phyloP scores from a whole-genome alignment of 1,139 yeast species.

The Pichia terricola region DNA sequence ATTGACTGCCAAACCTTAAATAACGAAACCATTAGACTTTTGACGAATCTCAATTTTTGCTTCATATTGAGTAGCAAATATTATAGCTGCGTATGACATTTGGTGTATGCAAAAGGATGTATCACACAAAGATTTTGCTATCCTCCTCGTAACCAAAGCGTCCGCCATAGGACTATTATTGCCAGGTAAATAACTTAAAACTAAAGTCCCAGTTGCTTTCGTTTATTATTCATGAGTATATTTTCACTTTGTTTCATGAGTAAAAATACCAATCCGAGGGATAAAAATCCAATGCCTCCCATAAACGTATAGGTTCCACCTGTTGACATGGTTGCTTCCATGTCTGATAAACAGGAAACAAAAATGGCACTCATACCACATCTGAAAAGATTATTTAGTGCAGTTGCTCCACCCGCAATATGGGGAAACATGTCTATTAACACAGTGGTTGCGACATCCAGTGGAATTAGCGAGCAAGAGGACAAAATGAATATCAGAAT shows the following conservation, averaged over 20 bases:
- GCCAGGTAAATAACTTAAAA: no score
- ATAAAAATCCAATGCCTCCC: conserved; percentile 30
- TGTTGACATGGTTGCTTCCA: conserved; percentile 41
- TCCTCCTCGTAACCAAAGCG: no score
- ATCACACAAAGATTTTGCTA: no score
- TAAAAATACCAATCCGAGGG: conserved; percentile 12
- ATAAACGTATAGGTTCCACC: conserved; percentile 61
- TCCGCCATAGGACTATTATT: no score
- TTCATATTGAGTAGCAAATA: no score
- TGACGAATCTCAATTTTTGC: no score
- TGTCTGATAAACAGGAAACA: conserved; percentile 49
- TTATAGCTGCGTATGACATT: no score
- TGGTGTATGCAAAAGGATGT: no score
- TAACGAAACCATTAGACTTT: no score
- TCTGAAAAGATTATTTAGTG: conserved; percentile 50
- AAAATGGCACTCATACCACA: conserved; percentile 55
- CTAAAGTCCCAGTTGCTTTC: no score
- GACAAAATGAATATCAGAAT: conserved; percentile 47
- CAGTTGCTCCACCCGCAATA: conserved; percentile 51
- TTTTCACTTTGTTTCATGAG: conserved; percentile 13
- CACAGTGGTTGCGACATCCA: conserved; percentile 44
- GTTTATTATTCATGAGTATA: no score
- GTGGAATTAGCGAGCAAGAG: conserved; percentile 39
- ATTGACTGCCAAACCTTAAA: no score
- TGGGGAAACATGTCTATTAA: conserved; percentile 54